These are phyloP conservation scores for Bruguiera gymnorhiza DNA, from an alignment of 345 rosid genomes.

Conservation along the genomic window DNA sequence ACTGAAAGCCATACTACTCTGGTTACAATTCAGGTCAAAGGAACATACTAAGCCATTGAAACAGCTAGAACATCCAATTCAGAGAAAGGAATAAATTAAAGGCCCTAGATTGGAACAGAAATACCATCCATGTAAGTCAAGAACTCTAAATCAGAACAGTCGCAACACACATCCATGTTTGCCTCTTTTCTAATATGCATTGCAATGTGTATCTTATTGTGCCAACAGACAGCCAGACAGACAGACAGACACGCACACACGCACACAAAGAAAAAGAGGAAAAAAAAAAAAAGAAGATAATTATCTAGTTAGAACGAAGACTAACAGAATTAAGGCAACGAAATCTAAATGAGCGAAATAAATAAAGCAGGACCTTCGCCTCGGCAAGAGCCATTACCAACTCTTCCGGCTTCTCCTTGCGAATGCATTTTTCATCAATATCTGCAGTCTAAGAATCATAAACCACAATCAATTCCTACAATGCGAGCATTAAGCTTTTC, in stretches of 20 bases:
- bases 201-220: too few species aligned
- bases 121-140: too few species aligned
- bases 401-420: slow-evolving; percentile 80
- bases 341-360: not conserved
- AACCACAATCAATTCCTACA: not conserved
- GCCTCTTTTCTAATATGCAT: too few species aligned
- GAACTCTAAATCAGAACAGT: too few species aligned
- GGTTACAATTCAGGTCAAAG: not conserved
- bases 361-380: slow-evolving; percentile 59
- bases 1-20: slow-evolving; percentile 9
- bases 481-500: not conserved
- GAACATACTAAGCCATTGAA: not conserved
- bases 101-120: too few species aligned
- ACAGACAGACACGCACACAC: too few species aligned
- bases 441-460: slow-evolving; percentile 61
- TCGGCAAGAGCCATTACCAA: slow-evolving; percentile 88
- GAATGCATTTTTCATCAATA: slow-evolving; percentile 78
- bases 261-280: too few species aligned
- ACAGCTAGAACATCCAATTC: slow-evolving; percentile 2
- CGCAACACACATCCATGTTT: too few species aligned
- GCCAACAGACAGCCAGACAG: too few species aligned
- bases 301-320: not conserved
- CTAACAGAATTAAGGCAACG: not conserved
- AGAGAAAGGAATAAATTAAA: not conserved
- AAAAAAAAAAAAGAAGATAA: not conserved